These are phyloP conservation scores for Backusella tuberculispora DNA, from an alignment of 192 early-diverging fungal genomes.

Conservation along the genomic window DNA sequence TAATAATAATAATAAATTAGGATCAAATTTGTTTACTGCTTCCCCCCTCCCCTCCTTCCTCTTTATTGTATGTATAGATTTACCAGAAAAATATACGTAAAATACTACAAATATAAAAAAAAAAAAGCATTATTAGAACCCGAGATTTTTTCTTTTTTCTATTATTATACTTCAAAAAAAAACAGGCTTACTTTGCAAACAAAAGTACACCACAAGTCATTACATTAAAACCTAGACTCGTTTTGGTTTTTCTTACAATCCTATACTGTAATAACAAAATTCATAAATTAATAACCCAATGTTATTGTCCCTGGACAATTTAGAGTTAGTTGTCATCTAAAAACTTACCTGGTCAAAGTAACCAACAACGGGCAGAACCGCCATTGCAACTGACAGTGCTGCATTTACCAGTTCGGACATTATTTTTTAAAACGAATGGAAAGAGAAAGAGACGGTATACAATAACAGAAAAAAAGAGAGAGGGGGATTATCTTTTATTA, in stretches of 20 bases:
- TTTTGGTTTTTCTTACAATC: slow-evolving; percentile 47
- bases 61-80: not conserved
- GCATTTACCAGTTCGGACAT: not conserved
- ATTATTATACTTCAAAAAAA: not conserved
- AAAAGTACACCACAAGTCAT: slow-evolving; percentile 59
- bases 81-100: slow-evolving; percentile 51
- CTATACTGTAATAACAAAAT: slow-evolving; percentile 41
- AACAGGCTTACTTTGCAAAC: slow-evolving; percentile 49
- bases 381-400: slow-evolving; percentile 52
- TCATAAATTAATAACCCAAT: not conserved
- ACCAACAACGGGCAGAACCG: slow-evolving; percentile 58
- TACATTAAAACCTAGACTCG: slow-evolving; percentile 58
- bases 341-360: slow-evolving; percentile 54
- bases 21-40: not conserved
- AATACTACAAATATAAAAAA: slow-evolving; percentile 32
- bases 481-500: not conserved
- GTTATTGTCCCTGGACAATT: not conserved
- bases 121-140: not conserved
- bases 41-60: no score
- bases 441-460: not conserved
- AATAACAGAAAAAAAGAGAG: not conserved
- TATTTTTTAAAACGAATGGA: not conserved
- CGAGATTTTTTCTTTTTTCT: not conserved
- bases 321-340: not conserved
- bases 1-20: not conserved